phyloP scores from a whole-genome alignment of 441 rosid genomes.

The Adansonia madagascariensis region DNA sequence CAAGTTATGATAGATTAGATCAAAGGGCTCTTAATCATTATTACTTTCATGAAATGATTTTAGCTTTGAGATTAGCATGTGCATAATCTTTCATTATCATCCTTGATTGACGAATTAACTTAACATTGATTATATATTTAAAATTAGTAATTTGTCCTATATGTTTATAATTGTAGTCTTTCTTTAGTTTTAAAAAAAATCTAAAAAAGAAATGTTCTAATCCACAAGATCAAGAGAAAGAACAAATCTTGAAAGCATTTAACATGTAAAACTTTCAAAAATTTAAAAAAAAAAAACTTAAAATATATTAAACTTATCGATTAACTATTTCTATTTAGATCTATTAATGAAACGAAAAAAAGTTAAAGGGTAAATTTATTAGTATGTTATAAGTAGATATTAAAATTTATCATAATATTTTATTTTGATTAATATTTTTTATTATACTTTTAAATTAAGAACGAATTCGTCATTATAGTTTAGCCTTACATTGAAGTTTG shows the following conservation, averaged over 20 bases:
- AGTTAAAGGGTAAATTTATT: no score
- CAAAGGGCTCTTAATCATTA: not conserved
- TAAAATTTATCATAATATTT: no score
- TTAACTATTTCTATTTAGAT: not conserved
- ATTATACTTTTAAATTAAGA: no score
- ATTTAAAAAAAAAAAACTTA: no score
- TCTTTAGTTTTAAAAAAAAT: not conserved
- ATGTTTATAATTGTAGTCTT: not conserved
- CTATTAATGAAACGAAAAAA: no score
- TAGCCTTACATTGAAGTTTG: no score
- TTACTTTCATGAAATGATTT: not conserved
- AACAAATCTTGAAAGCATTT: not conserved
- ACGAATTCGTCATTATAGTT: no score
- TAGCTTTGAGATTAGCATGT: not conserved
- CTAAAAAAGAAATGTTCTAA: not conserved
- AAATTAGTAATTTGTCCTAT: not conserved
- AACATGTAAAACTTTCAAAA: not conserved
- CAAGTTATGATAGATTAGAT: not conserved
- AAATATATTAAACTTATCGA: no score
- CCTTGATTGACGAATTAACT: constrained; percentile 3
- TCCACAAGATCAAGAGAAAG: not conserved
- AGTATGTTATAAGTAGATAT: no score
- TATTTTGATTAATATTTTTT: no score
- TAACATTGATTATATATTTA: not conserved
- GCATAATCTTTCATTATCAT: not conserved